Conservation (phyloP, 495 filamentous ascomycete genomes). For the Hypoxylon trugodes region DNA sequence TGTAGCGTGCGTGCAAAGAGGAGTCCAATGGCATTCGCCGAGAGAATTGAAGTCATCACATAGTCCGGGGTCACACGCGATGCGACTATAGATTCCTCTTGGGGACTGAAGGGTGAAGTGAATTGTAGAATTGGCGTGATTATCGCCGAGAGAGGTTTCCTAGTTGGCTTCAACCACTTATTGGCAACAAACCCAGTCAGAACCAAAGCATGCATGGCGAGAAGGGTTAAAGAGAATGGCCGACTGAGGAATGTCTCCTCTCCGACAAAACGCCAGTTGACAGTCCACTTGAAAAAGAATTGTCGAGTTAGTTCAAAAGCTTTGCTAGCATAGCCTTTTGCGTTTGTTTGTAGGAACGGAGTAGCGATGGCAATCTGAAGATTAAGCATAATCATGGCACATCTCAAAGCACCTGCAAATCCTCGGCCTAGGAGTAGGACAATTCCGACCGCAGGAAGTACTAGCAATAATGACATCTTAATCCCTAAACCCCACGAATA, state of each 20-base stretch:
- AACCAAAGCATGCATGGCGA: conserved; percentile 72
- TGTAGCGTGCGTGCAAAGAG: conserved; percentile 91
- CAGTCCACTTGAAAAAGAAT: conserved; percentile 97
- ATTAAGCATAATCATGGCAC: conserved; percentile 74
- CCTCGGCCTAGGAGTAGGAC: conserved; percentile 76
- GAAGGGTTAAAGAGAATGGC: conserved; percentile 71
- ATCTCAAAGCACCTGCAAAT: conserved; percentile 65
- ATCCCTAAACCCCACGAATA: conserved; percentile 84
- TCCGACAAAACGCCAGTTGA: conserved; percentile 94
- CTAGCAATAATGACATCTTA: conserved; percentile 91
- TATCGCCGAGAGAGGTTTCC: conserved; percentile 55
- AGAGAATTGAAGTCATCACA: conserved; percentile 79
- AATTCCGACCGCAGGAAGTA: conserved; percentile 79
- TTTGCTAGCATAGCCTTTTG: conserved; percentile 74
- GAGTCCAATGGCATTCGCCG: conserved; percentile 83
- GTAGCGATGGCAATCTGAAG: conserved; percentile 78
- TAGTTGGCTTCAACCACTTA: conserved; percentile 58
- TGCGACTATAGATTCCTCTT: conserved; percentile 63
- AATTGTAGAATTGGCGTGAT: conserved; percentile 61
- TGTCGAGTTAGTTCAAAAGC: conserved; percentile 90
- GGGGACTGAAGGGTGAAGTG: conserved; percentile 59
- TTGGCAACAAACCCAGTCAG: conserved; percentile 66
- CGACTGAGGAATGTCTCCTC: conserved; percentile 83
- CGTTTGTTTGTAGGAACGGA: conserved; percentile 76
- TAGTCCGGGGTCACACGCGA: conserved; percentile 73